Evolutionary conservation across 108 stramenopile genomes (phyloP), one percentile per base, ranked within the genome.

Genomic region (Fragilaria radians): DNA sequence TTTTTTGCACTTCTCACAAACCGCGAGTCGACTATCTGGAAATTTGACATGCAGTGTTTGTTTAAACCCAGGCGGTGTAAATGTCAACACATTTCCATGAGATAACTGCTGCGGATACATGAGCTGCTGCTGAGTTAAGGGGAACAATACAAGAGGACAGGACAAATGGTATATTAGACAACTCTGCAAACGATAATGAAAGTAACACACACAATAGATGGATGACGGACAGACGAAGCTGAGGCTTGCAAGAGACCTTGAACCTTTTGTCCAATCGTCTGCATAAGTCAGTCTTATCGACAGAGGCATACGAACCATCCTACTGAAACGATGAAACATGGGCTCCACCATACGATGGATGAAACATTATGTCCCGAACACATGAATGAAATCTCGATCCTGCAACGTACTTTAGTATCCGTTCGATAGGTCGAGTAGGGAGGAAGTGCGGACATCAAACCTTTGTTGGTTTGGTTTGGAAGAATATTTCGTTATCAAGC

Each of bases 1-100:
- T 74, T 92, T 92, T 62, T 92, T 88, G 62, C 90, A 92, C 27
- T 71, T 72, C 51, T 77, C 83, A 60, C 90, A 92, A 5, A 92
- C 90, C 4, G 90, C 76, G 1, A 92, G 56, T 18, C 87, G 74
- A 9, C 78, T 77, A 36, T 86, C 85, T 46, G 85, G 85, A 58
- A 92, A 92, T 30, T 86, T 82, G 11, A 88, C 80, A 52, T 92
- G 81, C 21, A 92, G 62, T 3, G 84, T 51, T 23, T 82, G 86
- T 11, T 72, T 73, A 70, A 88, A 80, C 3, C 90, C 90, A 21
- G 82, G 86, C 14, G 85, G 90, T 4, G 74, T 75, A 50, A 83
- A 83, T 3, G 71, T 69, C 47, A 83, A 54, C 5, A 78, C 52
- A 46, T 83, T 83, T 70, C 80, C 80, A 54, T 76, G 72, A 1